These are phyloP conservation scores for Pelargonium australe DNA, from an alignment of 441 rosid species.

Conservation along the genomic window DNA sequence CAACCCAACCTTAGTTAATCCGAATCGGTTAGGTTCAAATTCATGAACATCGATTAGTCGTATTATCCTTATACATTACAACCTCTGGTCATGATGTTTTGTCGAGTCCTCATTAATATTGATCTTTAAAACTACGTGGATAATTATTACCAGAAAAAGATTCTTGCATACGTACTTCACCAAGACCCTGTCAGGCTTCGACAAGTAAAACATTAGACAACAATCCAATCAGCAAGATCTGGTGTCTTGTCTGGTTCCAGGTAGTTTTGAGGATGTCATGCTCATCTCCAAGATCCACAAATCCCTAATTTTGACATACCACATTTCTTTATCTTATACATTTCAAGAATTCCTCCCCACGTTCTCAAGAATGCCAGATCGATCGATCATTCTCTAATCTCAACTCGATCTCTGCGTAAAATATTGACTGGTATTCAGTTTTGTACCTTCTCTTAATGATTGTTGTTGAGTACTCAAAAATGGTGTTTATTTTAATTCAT, in stretches of 20 bases:
- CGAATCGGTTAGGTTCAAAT: not conserved
- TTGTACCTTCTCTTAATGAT: not conserved
- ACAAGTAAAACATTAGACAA: not conserved
- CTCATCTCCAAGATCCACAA: slow-evolving; percentile 1
- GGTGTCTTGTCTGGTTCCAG: not conserved
- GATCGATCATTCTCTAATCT: slow-evolving; percentile 8
- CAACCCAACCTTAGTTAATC: not conserved
- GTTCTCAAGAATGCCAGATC: slow-evolving; percentile 26
- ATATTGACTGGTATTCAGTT: slow-evolving; percentile 9
- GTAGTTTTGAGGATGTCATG: not conserved
- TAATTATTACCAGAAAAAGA: not conserved
- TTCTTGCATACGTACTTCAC: not conserved
- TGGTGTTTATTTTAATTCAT: slow-evolving; percentile 20
- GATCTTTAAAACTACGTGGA: no score
- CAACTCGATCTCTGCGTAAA: not conserved
- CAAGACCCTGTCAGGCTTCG: not conserved
- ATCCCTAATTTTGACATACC: not conserved
- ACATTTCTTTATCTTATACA: not conserved
- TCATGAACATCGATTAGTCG: not conserved
- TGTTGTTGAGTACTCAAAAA: not conserved
- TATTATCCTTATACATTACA: not conserved
- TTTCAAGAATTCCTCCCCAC: slow-evolving; percentile 23
- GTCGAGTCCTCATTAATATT: not conserved
- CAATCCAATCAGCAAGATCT: not conserved
- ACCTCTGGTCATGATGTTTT: not conserved